Percentiles rank a stretch among this genome's conserved stretches.
Conservation (phyloP, 2,329 filamentous ascomycete genomes). For the Ceratocystis cacaofunesta region DNA sequence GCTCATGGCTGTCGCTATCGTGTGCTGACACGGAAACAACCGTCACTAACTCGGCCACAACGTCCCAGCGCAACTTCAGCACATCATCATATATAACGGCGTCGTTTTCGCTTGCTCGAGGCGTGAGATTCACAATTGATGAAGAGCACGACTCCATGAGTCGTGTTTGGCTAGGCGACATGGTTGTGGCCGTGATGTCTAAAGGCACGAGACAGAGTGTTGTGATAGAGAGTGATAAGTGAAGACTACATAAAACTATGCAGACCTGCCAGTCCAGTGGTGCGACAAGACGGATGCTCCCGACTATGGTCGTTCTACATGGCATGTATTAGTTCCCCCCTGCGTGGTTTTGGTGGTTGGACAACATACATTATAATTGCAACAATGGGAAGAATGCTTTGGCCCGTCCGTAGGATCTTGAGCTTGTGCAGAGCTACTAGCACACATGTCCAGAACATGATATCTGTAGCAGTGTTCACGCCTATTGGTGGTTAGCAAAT, state of each 20-base stretch:
- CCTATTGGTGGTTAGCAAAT: not conserved
- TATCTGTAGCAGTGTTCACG: not conserved
- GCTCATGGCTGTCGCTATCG: not conserved
- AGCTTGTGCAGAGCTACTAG: not conserved
- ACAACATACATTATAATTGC: not conserved
- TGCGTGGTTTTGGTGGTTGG: not conserved
- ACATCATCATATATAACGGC: not conserved
- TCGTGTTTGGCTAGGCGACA: not conserved
- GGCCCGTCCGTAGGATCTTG: not conserved
- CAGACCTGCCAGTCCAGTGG: not conserved
- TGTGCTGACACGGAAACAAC: not conserved
- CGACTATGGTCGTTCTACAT: not conserved
- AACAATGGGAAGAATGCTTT: not conserved
- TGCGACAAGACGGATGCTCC: not conserved
- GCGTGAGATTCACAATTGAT: not conserved
- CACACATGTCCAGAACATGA: not conserved
- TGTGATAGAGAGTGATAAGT: not conserved
- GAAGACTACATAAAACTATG: not conserved
- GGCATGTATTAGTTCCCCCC: not conserved
- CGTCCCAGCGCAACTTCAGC: slow-evolving; percentile 9
- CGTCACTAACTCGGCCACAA: slow-evolving; percentile 7
- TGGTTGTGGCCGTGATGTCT: not conserved
- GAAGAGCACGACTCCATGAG: not conserved
- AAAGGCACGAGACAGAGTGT: not conserved
- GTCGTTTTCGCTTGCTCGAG: not conserved